Base-by-base conservation (phyloP, 2,329 filamentous ascomycete genomes). In the Pezicula rhizophila region DNA sequence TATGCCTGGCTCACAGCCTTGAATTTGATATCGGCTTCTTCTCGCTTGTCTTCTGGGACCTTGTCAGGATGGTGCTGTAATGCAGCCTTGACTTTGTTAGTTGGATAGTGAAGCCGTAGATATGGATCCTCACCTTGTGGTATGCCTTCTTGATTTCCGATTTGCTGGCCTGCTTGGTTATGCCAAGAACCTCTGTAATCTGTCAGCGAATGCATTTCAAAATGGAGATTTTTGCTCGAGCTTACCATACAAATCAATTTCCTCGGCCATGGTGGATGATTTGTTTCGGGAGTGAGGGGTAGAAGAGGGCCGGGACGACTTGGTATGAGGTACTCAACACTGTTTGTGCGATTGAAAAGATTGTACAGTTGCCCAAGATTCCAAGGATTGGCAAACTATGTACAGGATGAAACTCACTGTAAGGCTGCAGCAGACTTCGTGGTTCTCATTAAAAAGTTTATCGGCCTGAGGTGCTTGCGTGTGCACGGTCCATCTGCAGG, bases 91-190 rank as follows among this genome's bases (percentile, higher is more conserved):
- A 50, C 31, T 43, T 25, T 50, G 47, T 52, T 63, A 56, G 55
- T 50, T 40, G 26, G 18, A 23, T 46, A 48, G 38, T 52, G 48
- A 28, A 43, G 31, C 43, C 23, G 47, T 48, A 34, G 40, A 50
- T 45, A 65, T 38, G 6, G 8, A 38, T 14, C 3, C 71, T 60
- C 60, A 91, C 91, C 80, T 95, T 96, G 72, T 92, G 87, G 72
- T 96, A 96, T 53, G 91, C 91, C 71, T 96, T 96, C 69, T 93
- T 95, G 70, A 97, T 87, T 62, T 96, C 87, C 48, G 85, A 80
- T 62, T 85, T 84, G 53, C 76, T 83, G 46, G 91, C 87, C 53
- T 73, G 73, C 66, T 78, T 85, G 46, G 84, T 74, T 60, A 97
- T 79, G 51, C 82, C 86, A 53, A 97, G 82, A 60, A 96, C 76